These are phyloP conservation scores for Alternaria sp. DNA, from an alignment of 2,329 filamentous ascomycete genomes.

Conservation along the genomic window DNA sequence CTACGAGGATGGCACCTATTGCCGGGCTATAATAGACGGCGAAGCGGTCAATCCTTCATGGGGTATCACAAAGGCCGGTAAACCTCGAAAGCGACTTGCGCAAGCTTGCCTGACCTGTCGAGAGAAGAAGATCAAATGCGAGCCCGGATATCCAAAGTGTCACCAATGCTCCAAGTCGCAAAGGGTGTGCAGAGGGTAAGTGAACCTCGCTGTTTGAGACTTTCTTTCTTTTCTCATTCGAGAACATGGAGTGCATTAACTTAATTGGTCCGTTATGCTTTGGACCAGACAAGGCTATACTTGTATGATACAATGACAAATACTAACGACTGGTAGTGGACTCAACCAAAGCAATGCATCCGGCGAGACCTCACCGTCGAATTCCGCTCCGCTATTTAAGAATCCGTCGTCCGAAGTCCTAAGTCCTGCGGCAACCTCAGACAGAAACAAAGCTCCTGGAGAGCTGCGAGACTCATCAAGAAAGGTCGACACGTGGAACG, in stretches of 20 bases:
- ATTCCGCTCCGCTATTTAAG: constrained; percentile 43
- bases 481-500: constrained; percentile 41
- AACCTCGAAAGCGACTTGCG: constrained; percentile 87
- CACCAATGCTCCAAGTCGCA: constrained; percentile 94
- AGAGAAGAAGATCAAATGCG: constrained; percentile 98
- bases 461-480: constrained; percentile 42
- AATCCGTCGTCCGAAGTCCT: constrained; percentile 41
- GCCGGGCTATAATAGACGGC: constrained; percentile 84
- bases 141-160: constrained; percentile 86
- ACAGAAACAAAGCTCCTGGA: constrained; percentile 41
- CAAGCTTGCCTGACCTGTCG: constrained; percentile 93
- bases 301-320: constrained; percentile 41
- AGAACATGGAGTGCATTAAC: constrained; percentile 33
- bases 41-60: constrained; percentile 89
- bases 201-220: constrained; percentile 13
- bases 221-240: constrained; percentile 6
- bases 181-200: constrained; percentile 76
- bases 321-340: constrained; percentile 42
- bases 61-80: constrained; percentile 94
- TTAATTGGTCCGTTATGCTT: constrained; percentile 19
- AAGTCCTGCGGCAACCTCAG: constrained; percentile 40
- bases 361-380: constrained; percentile 45
- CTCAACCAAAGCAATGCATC: constrained; percentile 46
- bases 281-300: constrained; percentile 22
- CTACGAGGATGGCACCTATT: constrained; percentile 85